phyloP scores from a whole-genome alignment of 306 rosid species.

The Gleditsia sinensis region DNA sequence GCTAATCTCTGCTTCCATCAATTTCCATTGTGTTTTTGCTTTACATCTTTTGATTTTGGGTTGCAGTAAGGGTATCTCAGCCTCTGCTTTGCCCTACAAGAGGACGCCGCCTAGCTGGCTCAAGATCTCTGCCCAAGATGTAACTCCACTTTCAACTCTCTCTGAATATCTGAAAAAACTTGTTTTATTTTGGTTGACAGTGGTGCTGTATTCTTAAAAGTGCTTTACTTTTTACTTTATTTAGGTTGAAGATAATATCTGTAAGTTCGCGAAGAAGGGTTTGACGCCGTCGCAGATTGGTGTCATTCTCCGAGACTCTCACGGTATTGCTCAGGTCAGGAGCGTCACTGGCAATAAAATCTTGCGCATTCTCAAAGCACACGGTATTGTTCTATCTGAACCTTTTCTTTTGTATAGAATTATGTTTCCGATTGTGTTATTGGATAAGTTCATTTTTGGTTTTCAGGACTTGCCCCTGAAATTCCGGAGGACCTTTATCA shows the following conservation, averaged over 20 bases:
- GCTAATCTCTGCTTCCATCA: neutral
- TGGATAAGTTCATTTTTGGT: neutral
- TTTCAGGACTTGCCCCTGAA: slow-evolving; percentile 85
- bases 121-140: slow-evolving; percentile 82
- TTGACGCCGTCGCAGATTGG: slow-evolving; percentile 94
- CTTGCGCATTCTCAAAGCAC: slow-evolving; percentile 87
- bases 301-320: slow-evolving; percentile 89
- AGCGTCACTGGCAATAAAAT: slow-evolving; percentile 85
- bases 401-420: neutral
- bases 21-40: neutral
- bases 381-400: slow-evolving; percentile 43
- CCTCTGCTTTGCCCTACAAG: slow-evolving; percentile 91
- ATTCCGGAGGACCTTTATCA: slow-evolving; percentile 95
- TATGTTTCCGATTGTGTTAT: neutral
- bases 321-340: slow-evolving; percentile 90
- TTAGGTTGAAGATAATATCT: slow-evolving; percentile 81
- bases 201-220: neutral
- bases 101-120: slow-evolving; percentile 89
- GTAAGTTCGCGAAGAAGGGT: slow-evolving; percentile 93
- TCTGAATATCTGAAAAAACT: neutral
- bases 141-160: slow-evolving; percentile 11
- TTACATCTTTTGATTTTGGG: neutral
- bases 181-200: neutral
- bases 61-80: slow-evolving; percentile 93
- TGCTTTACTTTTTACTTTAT: neutral